These are phyloP conservation scores for Cyanidium caldarium DNA, from an alignment of 23 red algal genomes.

Conservation along the genomic window DNA sequence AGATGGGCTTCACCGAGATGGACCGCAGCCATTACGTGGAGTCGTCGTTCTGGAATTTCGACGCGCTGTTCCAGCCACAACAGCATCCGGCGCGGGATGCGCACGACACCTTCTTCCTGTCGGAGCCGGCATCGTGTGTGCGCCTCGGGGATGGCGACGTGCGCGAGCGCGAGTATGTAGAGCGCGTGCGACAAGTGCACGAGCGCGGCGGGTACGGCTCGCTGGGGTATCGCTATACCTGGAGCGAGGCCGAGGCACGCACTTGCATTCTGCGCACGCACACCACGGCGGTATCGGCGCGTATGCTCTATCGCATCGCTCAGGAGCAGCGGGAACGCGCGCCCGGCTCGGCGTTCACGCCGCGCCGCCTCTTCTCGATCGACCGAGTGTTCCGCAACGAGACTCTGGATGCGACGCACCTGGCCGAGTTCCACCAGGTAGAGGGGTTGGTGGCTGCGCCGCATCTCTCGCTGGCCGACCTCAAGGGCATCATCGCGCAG, in stretches of 20 bases:
- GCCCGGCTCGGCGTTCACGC: conserved; percentile 18
- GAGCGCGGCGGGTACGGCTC: conserved; percentile 70
- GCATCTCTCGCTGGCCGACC: conserved; percentile 59
- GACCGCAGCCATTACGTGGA: conserved; percentile 80
- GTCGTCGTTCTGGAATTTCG: conserved; percentile 96
- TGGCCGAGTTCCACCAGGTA: conserved; percentile 97
- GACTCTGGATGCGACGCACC: conserved; percentile 87
- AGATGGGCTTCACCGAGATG: conserved; percentile 98
- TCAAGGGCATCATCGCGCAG: conserved; percentile 74
- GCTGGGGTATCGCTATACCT: conserved; percentile 70
- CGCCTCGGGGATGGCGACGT: conserved; percentile 22
- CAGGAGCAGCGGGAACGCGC: conserved; percentile 11
- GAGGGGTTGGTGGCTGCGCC: conserved; percentile 78
- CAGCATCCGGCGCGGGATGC: conserved; percentile 95
- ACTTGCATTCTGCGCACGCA: conserved; percentile 89
- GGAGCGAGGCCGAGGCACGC: conserved; percentile 57
- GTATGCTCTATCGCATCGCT: conserved; percentile 55
- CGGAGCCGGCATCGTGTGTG: conserved; percentile 34
- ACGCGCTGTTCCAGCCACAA: conserved; percentile 96
- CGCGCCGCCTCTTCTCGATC: conserved; percentile 82
- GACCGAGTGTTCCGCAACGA: conserved; percentile 97
- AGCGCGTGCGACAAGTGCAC: conserved; percentile 49
- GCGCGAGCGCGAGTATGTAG: conserved; percentile 27
- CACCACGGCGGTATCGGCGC: conserved; percentile 80
- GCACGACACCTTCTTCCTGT: conserved; percentile 96